Base-by-base conservation (phyloP, 1,139 yeast species). In the Yamadazyma mexicana region DNA sequence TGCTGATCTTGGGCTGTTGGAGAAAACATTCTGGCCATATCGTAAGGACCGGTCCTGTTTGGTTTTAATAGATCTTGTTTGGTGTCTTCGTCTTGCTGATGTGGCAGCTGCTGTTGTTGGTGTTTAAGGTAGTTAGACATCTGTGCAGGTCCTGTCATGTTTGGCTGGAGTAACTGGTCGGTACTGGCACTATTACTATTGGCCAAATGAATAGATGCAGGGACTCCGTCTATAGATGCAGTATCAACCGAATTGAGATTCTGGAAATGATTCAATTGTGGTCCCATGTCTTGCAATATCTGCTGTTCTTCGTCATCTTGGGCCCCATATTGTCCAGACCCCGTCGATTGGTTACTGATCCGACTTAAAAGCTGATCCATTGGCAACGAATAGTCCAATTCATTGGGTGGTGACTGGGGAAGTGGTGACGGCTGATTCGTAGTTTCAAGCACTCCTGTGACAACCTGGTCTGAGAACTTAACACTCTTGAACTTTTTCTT, bases 321-420 rank as follows among this genome's bases (percentile, higher is more conserved):
- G 16, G 57, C 52, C 2, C 61, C 56, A 39, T 54, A 48, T 46
- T 49, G 48, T 10, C 14, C 5, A 10, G 23, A 12, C 3, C 28
- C 23, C 10, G 37, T 34, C 5, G 27, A n/a, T 50, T 52, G 51
- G 16, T 28, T 29, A 45, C 60, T 46, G 50, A 82, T 59, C 40
- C 66, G 68, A 39, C 67, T 66, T 36, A 85, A 53, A 30, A 84
- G 58, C 55, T 84, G 87, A 51, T 82, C 87, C 92, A 85, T 84
- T 2, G 91, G 88, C 23, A 85, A 62, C 2, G 85, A 73, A 39
- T 75, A 69, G 55, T 84, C 92, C 22, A 82, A 46, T 34, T 46
- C 48, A 33, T 55, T 56, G 1, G 64, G 54, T 9, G 64, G 64
- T 7, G 67, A 56, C 10, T 41, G 49, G 16, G 49, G 36, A 18